These are phyloP conservation scores for Artemisia tridentata DNA, from an alignment of 129 eudicot genomes.

Conservation along the genomic window DNA sequence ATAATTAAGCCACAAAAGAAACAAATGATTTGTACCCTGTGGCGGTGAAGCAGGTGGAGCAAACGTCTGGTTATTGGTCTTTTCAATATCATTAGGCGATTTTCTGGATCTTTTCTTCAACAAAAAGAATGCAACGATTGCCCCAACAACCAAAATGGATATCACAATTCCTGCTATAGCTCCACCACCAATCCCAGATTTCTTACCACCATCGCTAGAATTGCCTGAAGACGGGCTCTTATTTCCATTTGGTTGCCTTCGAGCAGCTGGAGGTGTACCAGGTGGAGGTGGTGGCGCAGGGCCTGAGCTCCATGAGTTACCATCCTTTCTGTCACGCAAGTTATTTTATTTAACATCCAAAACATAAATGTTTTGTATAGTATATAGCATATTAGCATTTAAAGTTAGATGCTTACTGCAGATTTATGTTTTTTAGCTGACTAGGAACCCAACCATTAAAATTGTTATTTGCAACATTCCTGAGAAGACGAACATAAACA, in stretches of 20 bases:
- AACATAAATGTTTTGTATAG: neutral
- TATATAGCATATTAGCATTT: too few relatives aligned
- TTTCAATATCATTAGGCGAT: constrained; percentile 66
- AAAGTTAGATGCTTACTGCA: constrained; percentile 57
- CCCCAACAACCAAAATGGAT: constrained; percentile 79
- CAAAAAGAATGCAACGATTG: constrained; percentile 68
- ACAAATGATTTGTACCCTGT: constrained; percentile 39
- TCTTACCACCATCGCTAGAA: constrained; percentile 41
- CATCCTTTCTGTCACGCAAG: constrained; percentile 54
- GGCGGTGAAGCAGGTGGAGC: constrained; percentile 66
- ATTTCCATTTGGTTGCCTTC: constrained; percentile 41
- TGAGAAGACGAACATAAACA: constrained; percentile 24
- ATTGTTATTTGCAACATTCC: constrained; percentile 79
- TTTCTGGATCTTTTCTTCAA: constrained; percentile 63
- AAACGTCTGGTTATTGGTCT: constrained; percentile 72
- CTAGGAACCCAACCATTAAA: constrained; percentile 90
- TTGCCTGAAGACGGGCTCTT: constrained; percentile 37
- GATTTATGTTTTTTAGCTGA: constrained; percentile 68
- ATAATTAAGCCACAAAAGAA: too few relatives aligned
- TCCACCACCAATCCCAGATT: constrained; percentile 75
- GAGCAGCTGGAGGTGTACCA: constrained; percentile 69
- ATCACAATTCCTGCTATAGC: constrained; percentile 86
- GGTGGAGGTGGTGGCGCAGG: constrained; percentile 98
- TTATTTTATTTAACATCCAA: constrained; percentile 13
- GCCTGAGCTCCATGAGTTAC: constrained; percentile 83